These are phyloP conservation scores for Solanum lycopersicoides DNA, from an alignment of 257 asterid species.

Conservation along the genomic window DNA sequence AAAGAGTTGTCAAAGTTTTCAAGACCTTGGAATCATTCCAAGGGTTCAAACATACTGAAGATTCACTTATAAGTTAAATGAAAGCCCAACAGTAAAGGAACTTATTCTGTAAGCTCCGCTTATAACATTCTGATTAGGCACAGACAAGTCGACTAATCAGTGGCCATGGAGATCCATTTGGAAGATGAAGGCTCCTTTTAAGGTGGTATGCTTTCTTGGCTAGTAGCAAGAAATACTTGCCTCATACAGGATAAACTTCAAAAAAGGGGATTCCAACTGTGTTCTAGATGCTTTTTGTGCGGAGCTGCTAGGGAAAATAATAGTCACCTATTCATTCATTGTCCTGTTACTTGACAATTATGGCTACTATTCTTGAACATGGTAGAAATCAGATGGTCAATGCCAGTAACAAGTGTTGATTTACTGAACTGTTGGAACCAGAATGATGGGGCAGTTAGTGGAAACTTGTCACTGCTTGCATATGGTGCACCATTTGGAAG, in stretches of 20 bases:
- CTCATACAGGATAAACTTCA: background rate
- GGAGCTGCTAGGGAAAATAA: no score
- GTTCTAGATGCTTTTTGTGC: background rate
- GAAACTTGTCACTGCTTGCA: no score
- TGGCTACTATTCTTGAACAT: no score
- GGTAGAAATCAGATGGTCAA: no score
- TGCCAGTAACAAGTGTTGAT: no score
- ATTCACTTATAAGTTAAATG: background rate
- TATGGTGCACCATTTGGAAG: no score
- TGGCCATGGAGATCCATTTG: background rate
- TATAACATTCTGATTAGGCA: background rate
- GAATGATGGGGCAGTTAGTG: no score
- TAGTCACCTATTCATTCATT: no score
- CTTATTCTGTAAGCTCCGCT: background rate
- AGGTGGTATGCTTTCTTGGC: background rate
- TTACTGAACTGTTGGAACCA: no score
- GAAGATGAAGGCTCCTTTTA: background rate
- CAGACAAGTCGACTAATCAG: background rate
- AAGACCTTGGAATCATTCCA: background rate
- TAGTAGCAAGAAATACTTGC: background rate
- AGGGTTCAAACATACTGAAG: background rate
- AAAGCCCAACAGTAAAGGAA: background rate
- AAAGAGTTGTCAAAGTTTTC: background rate
- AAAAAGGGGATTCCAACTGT: background rate
- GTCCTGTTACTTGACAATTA: no score